phyloP scores from a whole-genome alignment of 2,329 filamentous ascomycete genomes.

The Coccinonectria pachysandricola region DNA sequence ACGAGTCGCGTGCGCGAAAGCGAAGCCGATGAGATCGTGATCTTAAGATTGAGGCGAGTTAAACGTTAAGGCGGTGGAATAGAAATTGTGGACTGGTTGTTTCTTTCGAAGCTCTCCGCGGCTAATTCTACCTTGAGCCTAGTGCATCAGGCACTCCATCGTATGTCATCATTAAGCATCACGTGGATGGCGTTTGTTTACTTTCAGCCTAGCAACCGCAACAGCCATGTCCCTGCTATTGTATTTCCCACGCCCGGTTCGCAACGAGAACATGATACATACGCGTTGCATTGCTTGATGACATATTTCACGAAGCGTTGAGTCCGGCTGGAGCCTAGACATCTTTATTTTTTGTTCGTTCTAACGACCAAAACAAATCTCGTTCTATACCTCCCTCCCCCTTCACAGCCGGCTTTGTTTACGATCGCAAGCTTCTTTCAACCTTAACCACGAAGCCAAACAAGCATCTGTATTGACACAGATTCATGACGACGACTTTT shows the following conservation, averaged over 20 bases:
- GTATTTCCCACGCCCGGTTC: conserved; percentile 9
- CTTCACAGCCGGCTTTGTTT: conserved; percentile 13
- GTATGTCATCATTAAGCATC: too few species aligned
- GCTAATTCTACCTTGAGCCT: conserved; percentile 9
- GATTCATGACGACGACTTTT: conserved; percentile 11
- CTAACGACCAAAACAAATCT: conserved; percentile 2
- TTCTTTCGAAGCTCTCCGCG: conserved; percentile 6
- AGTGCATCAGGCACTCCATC: too few species aligned
- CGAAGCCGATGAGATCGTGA: too few species aligned
- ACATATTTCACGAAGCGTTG: conserved; percentile 15
- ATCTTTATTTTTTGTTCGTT: conserved; percentile 14
- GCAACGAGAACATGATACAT: conserved; percentile 5
- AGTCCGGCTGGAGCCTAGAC: conserved; percentile 14
- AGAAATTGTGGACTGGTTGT: too few species aligned
- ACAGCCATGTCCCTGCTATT: conserved; percentile 10
- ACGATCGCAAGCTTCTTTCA: conserved; percentile 10
- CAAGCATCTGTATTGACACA: too few species aligned
- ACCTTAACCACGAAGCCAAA: conserved; percentile 4
- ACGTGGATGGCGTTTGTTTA: conserved; percentile 20
- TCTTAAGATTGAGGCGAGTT: too few species aligned
- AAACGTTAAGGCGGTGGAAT: too few species aligned
- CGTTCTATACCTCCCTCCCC: conserved; percentile 3
- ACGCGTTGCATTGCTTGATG: conserved; percentile 14
- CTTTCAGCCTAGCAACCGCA: conserved; percentile 22
- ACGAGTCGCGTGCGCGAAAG: too few species aligned